Evolutionary conservation across 208 protist species (phyloP), one percentile per base, ranked within the genome.

Genomic region (Leishmania martiniquensis): DNA sequence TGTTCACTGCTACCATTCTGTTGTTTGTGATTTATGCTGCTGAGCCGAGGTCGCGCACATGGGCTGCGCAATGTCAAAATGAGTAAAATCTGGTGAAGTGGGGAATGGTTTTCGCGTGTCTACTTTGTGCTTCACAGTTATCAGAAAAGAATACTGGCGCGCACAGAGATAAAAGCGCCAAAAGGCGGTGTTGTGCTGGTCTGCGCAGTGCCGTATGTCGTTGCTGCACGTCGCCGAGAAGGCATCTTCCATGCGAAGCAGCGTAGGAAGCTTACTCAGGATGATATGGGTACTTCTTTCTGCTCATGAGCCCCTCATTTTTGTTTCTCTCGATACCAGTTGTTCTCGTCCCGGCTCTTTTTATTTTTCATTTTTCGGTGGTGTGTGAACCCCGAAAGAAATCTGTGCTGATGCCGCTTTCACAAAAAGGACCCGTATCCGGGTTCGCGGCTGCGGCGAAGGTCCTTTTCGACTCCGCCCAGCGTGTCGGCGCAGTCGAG

Each of bases 381-480:
- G 17, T 76, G 76, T 51, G 10, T 70, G 20, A 49, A 5, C 7
- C 42, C 65, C n/a, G 4, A 47, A 69, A 49, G 10, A 15, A 44
- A 47, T 47, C 65, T 51, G 65, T 69, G 9, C 51, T 63, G 62
- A 77, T 84, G 80, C 75, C 75, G 29, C 75, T 57, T 76, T 52
- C 67, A 25, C 75, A 39, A 6, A 82, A 84, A 72, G 67, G 72
- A 3, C 17, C 63, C 7, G 29, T 72, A 47, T 88, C 84, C 20
- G 74, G 77, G 13, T 96, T 97, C 80, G 90, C 88, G n/a, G 88
- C 90, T 0, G 93, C 91, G 2, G 93, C 93, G 34, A 92, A 89
- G 69, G 91, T 97, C 51, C 76, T 97, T 12, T 96, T 97, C 71
- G 87, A 95, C 52, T 96, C 93, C 5, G 93, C 92, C 17, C 90